Conservation (phyloP, 23 red algal genomes). For the Gracilariopsis chorda region DNA sequence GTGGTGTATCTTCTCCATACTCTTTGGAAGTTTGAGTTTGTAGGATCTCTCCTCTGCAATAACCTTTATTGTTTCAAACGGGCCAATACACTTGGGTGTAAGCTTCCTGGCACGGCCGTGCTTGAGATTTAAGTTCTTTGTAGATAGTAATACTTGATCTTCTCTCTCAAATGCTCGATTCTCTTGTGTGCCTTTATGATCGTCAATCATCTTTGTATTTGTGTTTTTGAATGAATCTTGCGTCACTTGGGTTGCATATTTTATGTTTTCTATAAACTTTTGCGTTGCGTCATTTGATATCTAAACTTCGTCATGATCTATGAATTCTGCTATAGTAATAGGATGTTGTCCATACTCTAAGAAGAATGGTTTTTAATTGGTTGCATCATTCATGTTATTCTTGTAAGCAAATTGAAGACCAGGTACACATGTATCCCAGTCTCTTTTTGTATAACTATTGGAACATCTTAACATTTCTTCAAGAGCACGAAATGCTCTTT, state of each 20-base stretch:
- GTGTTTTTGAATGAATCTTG: too few species aligned
- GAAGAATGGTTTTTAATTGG: constrained; percentile 23
- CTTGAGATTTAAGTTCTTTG: not conserved
- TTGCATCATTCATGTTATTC: constrained; percentile 10
- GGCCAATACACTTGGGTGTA: not conserved
- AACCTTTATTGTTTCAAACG: not conserved
- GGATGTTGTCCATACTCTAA: too few species aligned
- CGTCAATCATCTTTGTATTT: too few species aligned
- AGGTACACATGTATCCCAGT: constrained; percentile 10
- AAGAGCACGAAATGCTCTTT: constrained; percentile 4
- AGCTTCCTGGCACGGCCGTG: not conserved
- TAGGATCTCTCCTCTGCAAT: not conserved
- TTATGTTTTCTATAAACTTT: too few species aligned
- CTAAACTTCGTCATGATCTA: too few species aligned
- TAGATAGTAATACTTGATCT: not conserved
- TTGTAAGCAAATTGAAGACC: constrained; percentile 29
- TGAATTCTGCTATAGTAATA: too few species aligned
- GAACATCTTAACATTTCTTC: constrained; percentile 25
- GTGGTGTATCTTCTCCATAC: not conserved
- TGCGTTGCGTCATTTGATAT: too few species aligned
- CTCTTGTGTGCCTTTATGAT: too few species aligned
- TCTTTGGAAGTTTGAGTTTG: not conserved
- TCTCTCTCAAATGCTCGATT: not conserved
- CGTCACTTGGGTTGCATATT: too few species aligned
- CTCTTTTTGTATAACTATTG: not conserved